Base-by-base conservation (phyloP, 352 stramenopile genomes). In the Pythium plurisporium region DNA sequence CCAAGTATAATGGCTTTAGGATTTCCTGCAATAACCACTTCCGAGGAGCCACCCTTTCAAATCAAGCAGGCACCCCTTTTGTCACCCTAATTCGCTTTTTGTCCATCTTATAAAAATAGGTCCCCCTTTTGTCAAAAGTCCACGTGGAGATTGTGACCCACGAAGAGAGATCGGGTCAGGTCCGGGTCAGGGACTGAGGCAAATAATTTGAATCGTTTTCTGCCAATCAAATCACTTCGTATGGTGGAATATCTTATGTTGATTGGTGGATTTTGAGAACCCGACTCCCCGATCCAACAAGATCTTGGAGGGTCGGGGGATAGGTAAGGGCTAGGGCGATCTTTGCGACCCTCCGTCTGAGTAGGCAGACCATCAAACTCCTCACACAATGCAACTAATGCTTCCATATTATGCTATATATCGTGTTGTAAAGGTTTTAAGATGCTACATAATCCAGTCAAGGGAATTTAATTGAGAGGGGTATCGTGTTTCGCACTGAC, bases 301-400 rank as follows among this genome's bases (percentile, higher is more conserved):
- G 61, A 68, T 68, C 61, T 64, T 68, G 4, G 17, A 68, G 34
- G 54, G 61, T 54, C 61, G 46, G 14, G 19, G 59, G 33, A 8
- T 62, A 62, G 59, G 51, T 17, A 27, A 55, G 41, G 61, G 25
- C 10, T 68, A 58, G 57, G 60, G 26, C 6, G 41, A 49, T 54
- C 22, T n/a, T 17, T 14, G 30, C 12, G 30, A 61, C 40, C 30
- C 38, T 50, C 23, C 27, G 26, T 67, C 59, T 67, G 59, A 67
- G 59, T 55, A 67, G 38, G 36, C 34, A n/a, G 25, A 37, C 5
- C 14, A 20, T n/a, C 20, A 17, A 40, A 22, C 4, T 36, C 25
- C 15, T 29, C 6, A 29, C 12, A 0, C 20, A 44, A 31, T 52
- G 1, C 9, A 40, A 22, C 5, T 10, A 10, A 45, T 46, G 14